Conservation (phyloP, 1,284 basidiomycete genomes). For the Malassezia restricta region DNA sequence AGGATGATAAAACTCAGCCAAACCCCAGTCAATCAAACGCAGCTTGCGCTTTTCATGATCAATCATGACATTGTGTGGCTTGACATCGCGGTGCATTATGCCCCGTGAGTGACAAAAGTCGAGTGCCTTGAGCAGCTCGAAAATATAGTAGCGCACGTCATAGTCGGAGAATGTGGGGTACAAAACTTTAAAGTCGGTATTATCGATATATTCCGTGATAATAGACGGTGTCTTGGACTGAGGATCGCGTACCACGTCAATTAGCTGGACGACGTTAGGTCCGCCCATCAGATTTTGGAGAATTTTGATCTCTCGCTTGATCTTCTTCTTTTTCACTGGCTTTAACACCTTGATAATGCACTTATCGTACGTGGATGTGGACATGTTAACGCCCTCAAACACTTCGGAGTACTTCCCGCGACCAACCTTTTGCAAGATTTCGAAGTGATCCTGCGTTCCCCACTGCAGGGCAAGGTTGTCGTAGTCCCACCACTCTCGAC, state of each 20-base stretch:
- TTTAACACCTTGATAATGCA: slow-evolving; percentile 98
- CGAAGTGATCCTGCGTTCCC: slow-evolving; percentile 78
- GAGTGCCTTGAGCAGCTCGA: slow-evolving; percentile 89
- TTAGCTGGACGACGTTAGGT: slow-evolving; percentile 68
- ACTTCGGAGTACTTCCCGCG: slow-evolving; percentile 68
- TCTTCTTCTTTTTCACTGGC: slow-evolving; percentile 99
- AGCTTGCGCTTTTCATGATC: slow-evolving; percentile 92
- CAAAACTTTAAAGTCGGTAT: slow-evolving; percentile 93
- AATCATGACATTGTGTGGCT: slow-evolving; percentile 99
- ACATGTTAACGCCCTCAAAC: slow-evolving; percentile 90
- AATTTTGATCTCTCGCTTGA: slow-evolving; percentile 98
- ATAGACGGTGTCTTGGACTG: slow-evolving; percentile 92
- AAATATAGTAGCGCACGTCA: slow-evolving; percentile 93
- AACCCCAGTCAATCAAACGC: slow-evolving; percentile 94
- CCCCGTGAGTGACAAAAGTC: slow-evolving; percentile 97
- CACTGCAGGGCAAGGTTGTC: slow-evolving; percentile 18
- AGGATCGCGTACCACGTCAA: slow-evolving; percentile 85
- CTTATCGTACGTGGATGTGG: slow-evolving; percentile 55
- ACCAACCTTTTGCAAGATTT: slow-evolving; percentile 92
- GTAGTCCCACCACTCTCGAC: slow-evolving; percentile 55
- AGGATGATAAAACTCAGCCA: slow-evolving; percentile 97
- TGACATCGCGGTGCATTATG: slow-evolving; percentile 98
- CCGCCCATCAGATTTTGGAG: slow-evolving; percentile 91
- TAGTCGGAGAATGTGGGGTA: slow-evolving; percentile 90
- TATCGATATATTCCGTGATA: slow-evolving; percentile 96